These are phyloP conservation scores for Penicillium sp. DNA, from an alignment of 2,329 filamentous ascomycete genomes.

Conservation along the genomic window DNA sequence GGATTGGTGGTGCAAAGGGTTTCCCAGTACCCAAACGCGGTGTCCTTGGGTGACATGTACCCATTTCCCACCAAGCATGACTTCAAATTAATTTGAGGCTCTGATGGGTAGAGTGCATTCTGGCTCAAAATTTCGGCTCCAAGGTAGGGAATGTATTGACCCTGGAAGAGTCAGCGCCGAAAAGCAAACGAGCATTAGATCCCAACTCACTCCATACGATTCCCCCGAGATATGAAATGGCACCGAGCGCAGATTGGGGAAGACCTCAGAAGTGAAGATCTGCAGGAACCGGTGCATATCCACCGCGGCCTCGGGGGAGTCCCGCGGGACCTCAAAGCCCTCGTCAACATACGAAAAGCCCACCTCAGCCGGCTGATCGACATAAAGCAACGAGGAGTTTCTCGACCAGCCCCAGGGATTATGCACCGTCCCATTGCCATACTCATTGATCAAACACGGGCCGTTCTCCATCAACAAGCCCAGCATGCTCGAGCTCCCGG, in stretches of 20 bases:
- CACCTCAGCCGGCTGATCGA: conserved; percentile 30
- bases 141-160: conserved; percentile 52
- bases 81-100: conserved; percentile 45
- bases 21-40: conserved; percentile 49
- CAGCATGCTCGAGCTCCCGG: conserved; percentile 55
- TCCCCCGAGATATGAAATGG: conserved; percentile 54
- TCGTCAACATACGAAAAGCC: conserved; percentile 31
- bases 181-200: neutral
- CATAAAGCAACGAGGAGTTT: conserved; percentile 28
- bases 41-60: conserved; percentile 46
- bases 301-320: conserved; percentile 47
- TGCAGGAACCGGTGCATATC: conserved; percentile 56
- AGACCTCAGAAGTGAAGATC: conserved; percentile 50
- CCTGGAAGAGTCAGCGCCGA: conserved; percentile 27
- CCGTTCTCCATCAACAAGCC: conserved; percentile 56
- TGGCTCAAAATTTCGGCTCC: conserved; percentile 49
- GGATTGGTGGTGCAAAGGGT: conserved; percentile 51
- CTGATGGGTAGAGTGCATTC: conserved; percentile 45
- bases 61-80: conserved; percentile 53
- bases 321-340: conserved; percentile 21
- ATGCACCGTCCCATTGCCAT: conserved; percentile 24
- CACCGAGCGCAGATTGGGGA: conserved; percentile 42
- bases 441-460: conserved; percentile 36
- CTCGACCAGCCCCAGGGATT: conserved; percentile 26
- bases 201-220: conserved; percentile 46